phyloP scores from a whole-genome alignment of 1,139 yeast species.

The Blastobotrys persicus region DNA sequence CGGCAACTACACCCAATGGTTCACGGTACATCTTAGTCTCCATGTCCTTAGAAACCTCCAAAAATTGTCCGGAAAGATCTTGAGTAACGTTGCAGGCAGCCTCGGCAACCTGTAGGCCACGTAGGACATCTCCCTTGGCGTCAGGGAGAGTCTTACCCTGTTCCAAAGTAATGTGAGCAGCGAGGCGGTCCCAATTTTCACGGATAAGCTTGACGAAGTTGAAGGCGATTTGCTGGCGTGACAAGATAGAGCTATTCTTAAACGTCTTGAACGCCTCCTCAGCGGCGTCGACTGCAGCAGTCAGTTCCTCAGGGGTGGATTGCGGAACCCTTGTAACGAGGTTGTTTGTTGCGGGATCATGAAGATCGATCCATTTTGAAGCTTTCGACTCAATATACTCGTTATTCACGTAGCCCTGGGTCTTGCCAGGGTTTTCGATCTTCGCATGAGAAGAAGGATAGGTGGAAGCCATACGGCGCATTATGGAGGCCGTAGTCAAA shows the following conservation, averaged over 20 bases:
- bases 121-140: constrained; percentile 74
- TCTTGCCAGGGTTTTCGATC: constrained; percentile 47
- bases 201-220: constrained; percentile 66
- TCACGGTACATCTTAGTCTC: constrained; percentile 74
- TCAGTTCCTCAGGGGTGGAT: constrained; percentile 63
- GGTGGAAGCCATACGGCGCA: constrained; percentile 13
- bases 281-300: constrained; percentile 65
- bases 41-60: constrained; percentile 74
- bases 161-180: constrained; percentile 69
- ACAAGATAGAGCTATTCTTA: constrained; percentile 59
- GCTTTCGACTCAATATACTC: constrained; percentile 56
- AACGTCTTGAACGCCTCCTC: constrained; percentile 58
- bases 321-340: constrained; percentile 72
- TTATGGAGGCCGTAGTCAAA: background rate
- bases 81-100: constrained; percentile 52
- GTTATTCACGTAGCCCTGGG: constrained; percentile 60
- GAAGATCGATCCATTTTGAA: constrained; percentile 64
- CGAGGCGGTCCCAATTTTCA: constrained; percentile 67
- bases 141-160: constrained; percentile 80
- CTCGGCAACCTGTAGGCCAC: constrained; percentile 83
- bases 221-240: constrained; percentile 75
- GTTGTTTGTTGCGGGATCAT: constrained; percentile 73
- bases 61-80: constrained; percentile 61
- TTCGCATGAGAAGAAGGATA: constrained; percentile 50
- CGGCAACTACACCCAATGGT: constrained; percentile 63